Evolutionary conservation across 2,329 filamentous ascomycete genomes (phyloP).

Genomic region (Penicillium thymicola): DNA sequence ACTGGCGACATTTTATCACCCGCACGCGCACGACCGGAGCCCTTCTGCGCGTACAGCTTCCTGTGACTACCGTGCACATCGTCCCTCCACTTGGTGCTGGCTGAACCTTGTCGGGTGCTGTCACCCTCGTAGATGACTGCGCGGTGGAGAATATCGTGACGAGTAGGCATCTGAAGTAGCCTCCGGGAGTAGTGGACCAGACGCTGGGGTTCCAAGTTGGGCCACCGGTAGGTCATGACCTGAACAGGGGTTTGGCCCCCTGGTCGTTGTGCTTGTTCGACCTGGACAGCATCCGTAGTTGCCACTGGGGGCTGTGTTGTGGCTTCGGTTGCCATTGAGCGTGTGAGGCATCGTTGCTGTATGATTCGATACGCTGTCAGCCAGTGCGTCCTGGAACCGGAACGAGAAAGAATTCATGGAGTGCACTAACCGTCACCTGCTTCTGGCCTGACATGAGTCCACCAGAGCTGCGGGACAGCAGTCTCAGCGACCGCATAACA

Average conservation of each 20-base stretch:
- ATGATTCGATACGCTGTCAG: conserved; percentile 19
- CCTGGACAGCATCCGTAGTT: background rate
- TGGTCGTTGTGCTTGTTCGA: background rate
- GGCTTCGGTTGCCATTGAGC: conserved; percentile 51
- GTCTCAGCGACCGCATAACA: conserved; percentile 35
- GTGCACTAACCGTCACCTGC: conserved; percentile 34
- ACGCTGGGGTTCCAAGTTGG: conserved; percentile 75
- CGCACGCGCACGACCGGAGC: conserved; percentile 72
- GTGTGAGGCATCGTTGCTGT: conserved; percentile 45
- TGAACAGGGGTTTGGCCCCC: conserved; percentile 58
- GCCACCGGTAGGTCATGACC: conserved; percentile 86
- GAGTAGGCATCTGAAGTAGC: conserved; percentile 81
- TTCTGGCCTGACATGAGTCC: conserved; percentile 35
- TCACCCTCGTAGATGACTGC: conserved; percentile 93
- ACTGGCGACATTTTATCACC: conserved; percentile 81
- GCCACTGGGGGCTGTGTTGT: conserved; percentile 17
- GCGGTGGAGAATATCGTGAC: conserved; percentile 86
- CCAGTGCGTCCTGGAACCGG: conserved; percentile 4
- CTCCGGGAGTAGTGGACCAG: conserved; percentile 75
- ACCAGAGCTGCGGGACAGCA: conserved; percentile 38
- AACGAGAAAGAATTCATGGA: background rate
- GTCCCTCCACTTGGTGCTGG: conserved; percentile 72
- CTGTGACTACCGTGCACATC: conserved; percentile 79
- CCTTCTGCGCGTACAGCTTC: conserved; percentile 86
- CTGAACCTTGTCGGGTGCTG: conserved; percentile 79